Conservation (phyloP, 352 stramenopile genomes). For the Phytophthora kernoviae region DNA sequence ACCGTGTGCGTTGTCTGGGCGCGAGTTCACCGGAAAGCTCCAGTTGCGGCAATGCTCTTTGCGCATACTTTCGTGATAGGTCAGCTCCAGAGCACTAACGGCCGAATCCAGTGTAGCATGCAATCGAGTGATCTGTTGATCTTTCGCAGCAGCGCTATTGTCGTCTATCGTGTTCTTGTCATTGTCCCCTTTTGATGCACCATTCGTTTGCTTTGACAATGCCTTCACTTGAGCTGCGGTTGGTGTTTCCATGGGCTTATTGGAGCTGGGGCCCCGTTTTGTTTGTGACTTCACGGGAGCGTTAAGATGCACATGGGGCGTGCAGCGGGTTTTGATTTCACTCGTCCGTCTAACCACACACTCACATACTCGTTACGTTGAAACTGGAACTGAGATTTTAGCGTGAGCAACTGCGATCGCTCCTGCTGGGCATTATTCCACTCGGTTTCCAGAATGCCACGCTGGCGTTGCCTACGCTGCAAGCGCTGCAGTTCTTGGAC, state of each 20-base stretch:
- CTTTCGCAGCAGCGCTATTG: neutral
- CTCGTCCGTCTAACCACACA: conserved; percentile 17
- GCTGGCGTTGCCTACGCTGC: conserved; percentile 31
- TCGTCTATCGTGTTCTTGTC: neutral
- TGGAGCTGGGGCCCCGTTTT: conserved; percentile 13
- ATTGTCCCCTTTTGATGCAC: conserved; percentile 14
- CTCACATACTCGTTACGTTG: conserved; percentile 22
- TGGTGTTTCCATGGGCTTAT: conserved; percentile 8
- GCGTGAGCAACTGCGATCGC: conserved; percentile 51
- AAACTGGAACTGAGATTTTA: conserved; percentile 34
- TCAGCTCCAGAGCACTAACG: conserved; percentile 21
- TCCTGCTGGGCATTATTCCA: conserved; percentile 50
- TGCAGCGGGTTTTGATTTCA: conserved; percentile 19
- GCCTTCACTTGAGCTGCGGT: conserved; percentile 9
- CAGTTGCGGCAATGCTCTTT: conserved; percentile 52
- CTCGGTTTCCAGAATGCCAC: conserved; percentile 36
- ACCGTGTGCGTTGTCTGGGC: conserved; percentile 57
- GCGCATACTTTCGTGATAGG: conserved; percentile 65
- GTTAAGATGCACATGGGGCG: neutral
- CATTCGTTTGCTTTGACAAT: conserved; percentile 6
- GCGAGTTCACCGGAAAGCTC: conserved; percentile 52
- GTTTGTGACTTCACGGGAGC: conserved; percentile 5
- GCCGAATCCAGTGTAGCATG: conserved; percentile 18
- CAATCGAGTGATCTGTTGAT: conserved; percentile 10
- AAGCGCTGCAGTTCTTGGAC: conserved; percentile 34